Evolutionary conservation across 2,329 filamentous ascomycete species (phyloP).

Genomic region (Ophiocordyceps australis): DNA sequence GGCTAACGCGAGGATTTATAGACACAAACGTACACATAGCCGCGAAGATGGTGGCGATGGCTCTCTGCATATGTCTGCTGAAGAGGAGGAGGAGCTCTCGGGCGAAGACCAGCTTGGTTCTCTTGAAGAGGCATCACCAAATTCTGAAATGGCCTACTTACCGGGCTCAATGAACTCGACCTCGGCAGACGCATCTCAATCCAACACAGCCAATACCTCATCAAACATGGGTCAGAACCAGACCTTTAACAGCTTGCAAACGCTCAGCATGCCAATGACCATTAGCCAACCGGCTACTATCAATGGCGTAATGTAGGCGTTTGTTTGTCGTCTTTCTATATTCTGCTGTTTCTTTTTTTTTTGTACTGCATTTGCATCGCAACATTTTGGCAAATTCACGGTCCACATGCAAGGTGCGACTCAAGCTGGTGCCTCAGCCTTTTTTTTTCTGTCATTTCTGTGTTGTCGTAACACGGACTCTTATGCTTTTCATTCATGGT

Average conservation of each 20-base stretch:
- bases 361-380: too few species aligned
- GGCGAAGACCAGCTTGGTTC: constrained; percentile 74
- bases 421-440: too few species aligned
- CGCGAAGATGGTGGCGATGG: constrained; percentile 42
- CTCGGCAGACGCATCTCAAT: constrained; percentile 11
- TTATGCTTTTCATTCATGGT: too few species aligned
- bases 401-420: too few species aligned
- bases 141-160: constrained; percentile 47
- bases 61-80: constrained; percentile 49
- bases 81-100: constrained; percentile 67
- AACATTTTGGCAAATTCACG: too few species aligned
- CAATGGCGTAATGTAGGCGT: constrained; percentile 28
- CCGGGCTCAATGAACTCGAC: constrained; percentile 30
- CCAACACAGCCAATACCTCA: constrained; percentile 4
- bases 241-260: constrained; percentile 38
- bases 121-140: constrained; percentile 61
- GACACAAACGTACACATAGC: constrained; percentile 66
- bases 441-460: too few species aligned
- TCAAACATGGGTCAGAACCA: constrained; percentile 9
- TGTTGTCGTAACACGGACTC: too few species aligned
- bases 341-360: too few species aligned
- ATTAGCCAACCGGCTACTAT: constrained; percentile 35
- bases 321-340: too few species aligned
- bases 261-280: constrained; percentile 45
- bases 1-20: constrained; percentile 16